These are phyloP conservation scores for Monosporozyma siamensis DNA, from an alignment of 805 yeast species.

Conservation along the genomic window DNA sequence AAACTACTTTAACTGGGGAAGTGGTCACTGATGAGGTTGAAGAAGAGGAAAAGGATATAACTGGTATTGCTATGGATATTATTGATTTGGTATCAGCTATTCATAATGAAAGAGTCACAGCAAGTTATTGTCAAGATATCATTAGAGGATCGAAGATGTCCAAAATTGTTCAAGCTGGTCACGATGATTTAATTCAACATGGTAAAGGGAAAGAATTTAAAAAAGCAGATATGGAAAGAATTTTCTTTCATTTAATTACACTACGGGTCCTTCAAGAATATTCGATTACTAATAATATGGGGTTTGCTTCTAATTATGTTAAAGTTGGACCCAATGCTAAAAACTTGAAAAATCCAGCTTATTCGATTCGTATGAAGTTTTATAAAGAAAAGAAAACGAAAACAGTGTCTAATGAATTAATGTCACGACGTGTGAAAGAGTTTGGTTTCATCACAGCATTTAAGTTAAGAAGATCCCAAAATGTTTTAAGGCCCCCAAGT, in stretches of 20 bases:
- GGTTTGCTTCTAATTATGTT: constrained; percentile 74
- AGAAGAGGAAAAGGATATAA: constrained; percentile 55
- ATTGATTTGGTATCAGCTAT: constrained; percentile 49
- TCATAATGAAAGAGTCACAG: constrained; percentile 56
- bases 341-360: constrained; percentile 36
- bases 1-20: neutral
- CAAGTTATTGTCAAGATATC: constrained; percentile 73
- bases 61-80: constrained; percentile 50
- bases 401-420: neutral
- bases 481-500: neutral
- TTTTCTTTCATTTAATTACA: constrained; percentile 68
- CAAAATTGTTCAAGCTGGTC: constrained; percentile 56
- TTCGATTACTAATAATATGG: constrained; percentile 60
- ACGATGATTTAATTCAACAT: constrained; percentile 49
- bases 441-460: neutral
- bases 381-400: constrained; percentile 7
- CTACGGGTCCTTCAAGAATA: constrained; percentile 61
- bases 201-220: constrained; percentile 60
- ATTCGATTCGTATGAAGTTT: constrained; percentile 46
- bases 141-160: constrained; percentile 60
- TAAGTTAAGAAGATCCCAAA: neutral
- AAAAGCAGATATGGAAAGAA: constrained; percentile 68
- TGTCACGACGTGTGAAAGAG: neutral
- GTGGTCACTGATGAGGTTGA: constrained; percentile 19
- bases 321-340: constrained; percentile 50